Evolutionary conservation across 441 rosid genomes (phyloP), one percentile per base, ranked within the genome.

Genomic region (Arabidopsis lyrata): DNA sequence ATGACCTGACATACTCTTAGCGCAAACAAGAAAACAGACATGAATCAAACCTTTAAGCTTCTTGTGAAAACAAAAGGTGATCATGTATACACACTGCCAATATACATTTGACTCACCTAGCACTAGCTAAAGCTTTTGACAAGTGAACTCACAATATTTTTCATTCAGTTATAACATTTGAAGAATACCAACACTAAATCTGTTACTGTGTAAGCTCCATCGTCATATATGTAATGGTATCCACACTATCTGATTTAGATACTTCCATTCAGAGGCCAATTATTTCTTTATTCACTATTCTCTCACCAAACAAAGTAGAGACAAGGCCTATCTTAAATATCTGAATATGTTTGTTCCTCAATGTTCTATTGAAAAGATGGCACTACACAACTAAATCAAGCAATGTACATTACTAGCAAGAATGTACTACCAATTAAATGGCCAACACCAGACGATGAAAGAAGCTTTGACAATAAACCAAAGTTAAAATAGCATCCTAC

Each of bases 301-400:
- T 16, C 69, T 35, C 44, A 31, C 20, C 10, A 66, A n/a, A 24
- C 6, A 8, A 74, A 59, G 55, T 60, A 35, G 39, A 12, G 4
- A 67, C 35, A 41, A 15, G 58, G 15, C 52, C 32, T 9, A 54
- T 62, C 69, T 24, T 47, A 68, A 63, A 76, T 29, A 59, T 24
- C 13, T 35, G 38, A 65, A 2, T 64, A 44, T 55, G 38, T 34
- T 8, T 10, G 27, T 55, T 38, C 63, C 66, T 49, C 22, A 31
- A 59, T 66, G 27, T 22, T 22, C 27, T 22, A 24, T 24, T 24
- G 27, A 24, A 24, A 24, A 53, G 42, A 75, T 24, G 74, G 14
- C 18, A 54, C 47, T 54, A 61, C 0, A 44, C 35, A 44, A 42
- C 42, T 13, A 68, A 6, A 47, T 24, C 15, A 27, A 54, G 44